Conservation (phyloP, 371 early-diverging fungal genomes). For the Mucor sp. region DNA sequence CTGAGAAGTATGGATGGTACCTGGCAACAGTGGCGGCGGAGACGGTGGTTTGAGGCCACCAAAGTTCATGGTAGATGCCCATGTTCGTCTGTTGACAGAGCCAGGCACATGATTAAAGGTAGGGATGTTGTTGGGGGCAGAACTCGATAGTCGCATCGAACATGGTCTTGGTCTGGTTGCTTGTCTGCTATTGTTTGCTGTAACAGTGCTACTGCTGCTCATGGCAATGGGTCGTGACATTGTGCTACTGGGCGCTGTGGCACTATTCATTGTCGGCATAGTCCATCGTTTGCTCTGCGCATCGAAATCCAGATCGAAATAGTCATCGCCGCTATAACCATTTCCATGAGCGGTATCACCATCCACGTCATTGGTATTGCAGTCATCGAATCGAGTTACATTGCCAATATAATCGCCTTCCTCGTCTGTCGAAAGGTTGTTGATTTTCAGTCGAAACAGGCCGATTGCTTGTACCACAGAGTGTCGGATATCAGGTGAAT, state of each 20-base stretch:
- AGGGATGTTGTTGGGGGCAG: background rate
- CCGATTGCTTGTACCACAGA: constrained; percentile 28
- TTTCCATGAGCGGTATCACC: background rate
- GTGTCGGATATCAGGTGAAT: constrained; percentile 29
- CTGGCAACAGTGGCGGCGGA: background rate
- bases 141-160: constrained; percentile 15
- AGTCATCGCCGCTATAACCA: background rate
- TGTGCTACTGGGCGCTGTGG: background rate
- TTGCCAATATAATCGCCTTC: constrained; percentile 3
- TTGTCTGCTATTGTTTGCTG: background rate
- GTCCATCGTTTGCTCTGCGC: background rate
- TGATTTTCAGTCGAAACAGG: constrained; percentile 15
- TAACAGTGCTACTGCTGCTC: background rate
- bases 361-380: background rate
- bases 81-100: background rate
- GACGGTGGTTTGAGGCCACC: background rate
- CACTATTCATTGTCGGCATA: background rate
- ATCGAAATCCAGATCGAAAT: background rate
- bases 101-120: background rate
- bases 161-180: background rate
- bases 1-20: background rate
- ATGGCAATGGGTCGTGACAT: background rate
- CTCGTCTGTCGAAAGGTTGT: background rate
- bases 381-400: constrained; percentile 12
- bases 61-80: constrained; percentile 1